Base-by-base conservation (phyloP, 1,284 basidiomycete species). In the Ceraceosorus guamensis region DNA sequence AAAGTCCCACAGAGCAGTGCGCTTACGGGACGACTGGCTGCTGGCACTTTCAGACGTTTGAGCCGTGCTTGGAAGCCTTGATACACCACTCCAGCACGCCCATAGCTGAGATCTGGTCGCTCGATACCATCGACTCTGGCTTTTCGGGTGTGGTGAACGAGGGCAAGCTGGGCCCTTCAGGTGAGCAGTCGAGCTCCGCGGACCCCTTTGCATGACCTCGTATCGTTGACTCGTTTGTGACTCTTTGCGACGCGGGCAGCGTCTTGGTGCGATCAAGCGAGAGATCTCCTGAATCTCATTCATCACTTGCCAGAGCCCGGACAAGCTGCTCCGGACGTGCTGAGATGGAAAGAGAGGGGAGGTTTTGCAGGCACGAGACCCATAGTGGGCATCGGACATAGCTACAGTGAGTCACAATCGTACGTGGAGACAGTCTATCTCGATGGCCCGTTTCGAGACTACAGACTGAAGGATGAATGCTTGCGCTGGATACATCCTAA, bases 301-400 rank as follows among this genome's bases (percentile, higher is more conserved):
- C 39, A 16, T 16, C 39, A 41, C 16, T 16, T 41, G 39, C 39
- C 39, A 16, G 11, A 41, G 3, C 39, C 39, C 39, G 39, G 39
- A 11, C 11, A 11, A 24, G 31, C 32, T 24, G n/a, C 37, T 52
- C 14, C 35, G 24, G 48, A 31, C 49, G 5, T n/a, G 32, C 32
- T 30, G 41, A 1, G 34, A 41, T 3, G 34, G 11, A 53, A 33
- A 31, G 16, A n/a, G 13, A 55, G 11, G 35, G 31, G 58, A 33
- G 6, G 46, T 6, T 31, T 16, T 55, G 55, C 43, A 60, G 61
- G 44, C 46, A 54, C 11, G 56, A 68, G 55, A 3, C 58, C 63
- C 11, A 68, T 88, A 3, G 77, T 91, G 24, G 83, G 80, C 1
- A 76, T 90, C 2, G 90, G 89, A 0, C 89, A 95, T 73, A 91